Base-by-base conservation (phyloP, 2,329 filamentous ascomycete genomes). In the Leptodontidium sp. region DNA sequence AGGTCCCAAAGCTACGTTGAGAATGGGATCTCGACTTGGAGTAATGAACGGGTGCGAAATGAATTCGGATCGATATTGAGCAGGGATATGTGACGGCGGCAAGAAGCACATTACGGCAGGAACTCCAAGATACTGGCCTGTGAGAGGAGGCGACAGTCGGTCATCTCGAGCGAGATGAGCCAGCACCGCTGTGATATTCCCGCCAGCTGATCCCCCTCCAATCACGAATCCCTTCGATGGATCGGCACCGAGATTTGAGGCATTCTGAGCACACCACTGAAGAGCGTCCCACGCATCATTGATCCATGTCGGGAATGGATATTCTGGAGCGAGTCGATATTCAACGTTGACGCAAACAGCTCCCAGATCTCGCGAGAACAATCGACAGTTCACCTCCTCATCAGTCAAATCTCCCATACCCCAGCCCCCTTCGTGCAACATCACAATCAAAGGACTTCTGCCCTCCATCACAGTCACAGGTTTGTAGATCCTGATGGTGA, bases 121-220 rank as follows among this genome's bases (percentile, higher is more conserved):
- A 15, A 84, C 80, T 68, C 77, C 78, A 21, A 84, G 78, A 69
- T 81, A 85, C 21, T 81, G 75, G 0, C 84, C 84, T 0, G 84
- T 86, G 14, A 86, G 69, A 3, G 80, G 79, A 1, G 82, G 81
- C 3, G 77, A 77, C 1, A 84, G 72, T 14, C 77, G 73, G 45
- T 83, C 77, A 66, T 84, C 80, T 1, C 80, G 78, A 1, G 80
- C 79, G 2, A 81, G 76, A 66, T 83, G 82, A 6, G 78, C 75
- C 4, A 81, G 70, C 0, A 80, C 78, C 1, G 81, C 79, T 6
- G 79, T 69, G 29, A 83, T 75, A 61, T 81, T 82, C n/a, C 77
- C 82, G 24, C 83, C 83, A 8, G 85, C 83, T 7, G 82, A 84
- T 0, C 79, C 79, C 0, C 85, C 84, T 12, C 83, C 84, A 12